Base-by-base conservation (phyloP, 2,329 filamentous ascomycete genomes). In the Ramularia collo-cygni region DNA sequence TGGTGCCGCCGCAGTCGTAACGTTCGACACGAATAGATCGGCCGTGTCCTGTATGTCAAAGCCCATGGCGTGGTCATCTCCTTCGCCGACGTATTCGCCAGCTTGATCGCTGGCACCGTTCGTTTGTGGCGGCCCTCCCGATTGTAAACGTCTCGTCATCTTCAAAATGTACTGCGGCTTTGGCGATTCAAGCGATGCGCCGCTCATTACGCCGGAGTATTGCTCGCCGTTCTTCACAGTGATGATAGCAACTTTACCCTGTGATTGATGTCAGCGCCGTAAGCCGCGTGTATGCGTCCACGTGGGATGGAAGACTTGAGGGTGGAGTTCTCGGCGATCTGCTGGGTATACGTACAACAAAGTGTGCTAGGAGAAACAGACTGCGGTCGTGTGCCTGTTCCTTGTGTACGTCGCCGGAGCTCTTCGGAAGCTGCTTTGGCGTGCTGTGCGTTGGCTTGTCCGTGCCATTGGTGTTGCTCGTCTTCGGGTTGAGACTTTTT, bases 11-110 rank as follows among this genome's bases (percentile, higher is more conserved):
- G 74, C 64, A 30, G 71, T 68, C 3, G 67, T 63, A 13, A 81
- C 72, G 43, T 74, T 69, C 42, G 68, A 61, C 30, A 76, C 72
- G 29, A 65, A 62, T 44, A 81, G 64, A 50, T 79, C 75, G 13
- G 69, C 67, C 29, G 77, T 68, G 51, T 83, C 77, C 50, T 75
- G 75, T 40, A 75, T 63, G 46, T 80, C 74, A 53, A 83, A 80
- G 2, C 70, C 64, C 75, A 83, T 79, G 50, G 63, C 56, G 44
- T 69, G 64, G 46, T 68, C 69, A 42, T 67, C 67, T 26, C 70
- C 69, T 35, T 59, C 58, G 42, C 69, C 73, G 30, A 67, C 57
- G 41, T 69, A 70, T 36, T 68, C 65, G 33, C 67, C 63, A 3
- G 58, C 44, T 2, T 49, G 21, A 5, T 65, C 68, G 19, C 55